Conservation (phyloP, 805 yeast genomes). For the Candida sonorensis region DNA sequence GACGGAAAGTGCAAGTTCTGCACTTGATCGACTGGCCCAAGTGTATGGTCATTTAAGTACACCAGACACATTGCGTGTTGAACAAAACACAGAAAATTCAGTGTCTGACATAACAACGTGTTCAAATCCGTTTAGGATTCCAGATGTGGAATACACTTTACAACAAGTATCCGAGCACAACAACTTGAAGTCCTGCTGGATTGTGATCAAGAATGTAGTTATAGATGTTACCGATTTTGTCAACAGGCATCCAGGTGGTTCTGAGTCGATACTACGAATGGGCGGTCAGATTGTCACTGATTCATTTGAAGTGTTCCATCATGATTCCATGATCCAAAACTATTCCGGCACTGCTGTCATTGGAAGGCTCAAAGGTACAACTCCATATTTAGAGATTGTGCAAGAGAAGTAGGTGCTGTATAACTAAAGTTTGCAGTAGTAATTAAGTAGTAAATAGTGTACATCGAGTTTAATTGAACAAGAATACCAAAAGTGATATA, state of each 20-base stretch:
- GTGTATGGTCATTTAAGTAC: slow-evolving; percentile 5
- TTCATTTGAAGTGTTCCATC: slow-evolving; percentile 52
- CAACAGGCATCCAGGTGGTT: slow-evolving; percentile 65
- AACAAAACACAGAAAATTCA: too few relatives aligned
- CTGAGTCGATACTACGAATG: slow-evolving; percentile 58
- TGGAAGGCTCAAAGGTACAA: slow-evolving; percentile 43
- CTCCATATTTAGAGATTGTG: slow-evolving; percentile 31
- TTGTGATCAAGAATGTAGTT: slow-evolving; percentile 45
- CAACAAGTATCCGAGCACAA: slow-evolving; percentile 45
- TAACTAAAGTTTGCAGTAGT: too few relatives aligned
- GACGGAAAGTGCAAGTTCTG: not conserved
- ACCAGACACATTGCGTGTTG: too few relatives aligned
- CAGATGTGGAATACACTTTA: slow-evolving; percentile 38
- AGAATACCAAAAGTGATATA: too few relatives aligned
- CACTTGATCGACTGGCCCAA: slow-evolving; percentile 5
- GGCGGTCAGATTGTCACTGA: slow-evolving; percentile 69
- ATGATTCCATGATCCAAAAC: slow-evolving; percentile 45
- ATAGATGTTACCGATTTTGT: slow-evolving; percentile 41
- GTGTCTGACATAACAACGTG: too few relatives aligned
- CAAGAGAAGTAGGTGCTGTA: not conserved
- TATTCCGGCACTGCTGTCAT: slow-evolving; percentile 42
- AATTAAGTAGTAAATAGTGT: too few relatives aligned
- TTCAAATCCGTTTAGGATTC: slow-evolving; percentile 31
- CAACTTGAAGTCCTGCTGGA: slow-evolving; percentile 43
- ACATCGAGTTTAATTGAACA: too few relatives aligned